Base-by-base conservation (phyloP, 345 rosid species). In the Isatis tinctoria region DNA sequence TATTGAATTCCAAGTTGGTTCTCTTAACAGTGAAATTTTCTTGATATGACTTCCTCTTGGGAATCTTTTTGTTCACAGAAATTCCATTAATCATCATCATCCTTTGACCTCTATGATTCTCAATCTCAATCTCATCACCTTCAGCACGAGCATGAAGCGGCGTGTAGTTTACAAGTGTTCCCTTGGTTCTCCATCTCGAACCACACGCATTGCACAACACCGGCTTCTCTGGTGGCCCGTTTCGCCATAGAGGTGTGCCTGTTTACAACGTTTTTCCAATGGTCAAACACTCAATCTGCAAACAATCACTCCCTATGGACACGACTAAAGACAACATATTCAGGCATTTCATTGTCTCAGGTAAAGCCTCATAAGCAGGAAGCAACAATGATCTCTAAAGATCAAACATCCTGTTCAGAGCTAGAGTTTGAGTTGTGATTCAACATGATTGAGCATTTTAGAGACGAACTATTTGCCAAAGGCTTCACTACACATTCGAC, bases 201-300 rank as follows among this genome's bases (percentile, higher is more conserved):
- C 91, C 94, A 71, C 94, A 89, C 0, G 91, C 91, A 75, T 88
- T 87, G 85, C 91, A 89, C 62, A 89, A n/a, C 2, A 89, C 88
- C 10, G 90, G 94, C 68, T 87, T 88, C 52, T 80, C 87, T 5
- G 70, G 64, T 20, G 89, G 94, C 37, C 91, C 91, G 54, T 88
- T 85, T 68, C 94, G 18, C 94, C 91, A 88, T 0, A 87, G 77
- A 16, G 88, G 94, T 11, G 94, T 85, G 11, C 80, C 94, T 86
- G 79, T 61, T 70, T 16, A 7, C 74, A 52, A 28, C 24, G 74
- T 16, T 41, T 47, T 5, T 32, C 4, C 57, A 68, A 8, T 36
- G 52, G 27, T 76, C 8, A 75, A 68, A 68, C 74, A n/a, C 56
- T 60, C 62, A 60, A 40, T 10, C 30, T 17, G 13, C 28, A 64